Conservation (phyloP, 164 flowering plant species). For the Pachysandra terminalis region DNA sequence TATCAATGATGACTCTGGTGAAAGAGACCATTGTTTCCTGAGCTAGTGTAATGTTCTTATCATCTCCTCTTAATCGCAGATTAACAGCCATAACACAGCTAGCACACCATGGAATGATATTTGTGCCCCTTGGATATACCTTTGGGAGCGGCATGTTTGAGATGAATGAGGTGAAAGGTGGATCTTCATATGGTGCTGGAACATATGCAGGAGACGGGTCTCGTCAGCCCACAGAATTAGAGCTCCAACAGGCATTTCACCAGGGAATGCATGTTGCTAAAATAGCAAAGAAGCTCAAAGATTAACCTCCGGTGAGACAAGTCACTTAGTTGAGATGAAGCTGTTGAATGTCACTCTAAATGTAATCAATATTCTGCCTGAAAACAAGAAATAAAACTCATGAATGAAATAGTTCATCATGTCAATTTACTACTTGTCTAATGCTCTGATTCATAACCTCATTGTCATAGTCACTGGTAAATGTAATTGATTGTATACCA, state of each 20-base stretch:
- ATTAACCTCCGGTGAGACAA: neutral
- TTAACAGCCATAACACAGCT: slow-evolving; percentile 67
- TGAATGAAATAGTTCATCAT: too few species aligned
- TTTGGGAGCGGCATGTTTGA: slow-evolving; percentile 79
- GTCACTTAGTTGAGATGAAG: too few species aligned
- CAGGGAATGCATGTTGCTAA: slow-evolving; percentile 77
- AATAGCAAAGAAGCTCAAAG: slow-evolving; percentile 58
- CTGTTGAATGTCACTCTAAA: too few species aligned
- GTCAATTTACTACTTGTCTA: too few species aligned
- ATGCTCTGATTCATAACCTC: too few species aligned
- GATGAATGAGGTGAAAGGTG: slow-evolving; percentile 74
- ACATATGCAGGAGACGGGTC: slow-evolving; percentile 78
- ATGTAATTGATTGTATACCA: too few species aligned
- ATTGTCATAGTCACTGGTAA: too few species aligned
- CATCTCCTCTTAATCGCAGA: slow-evolving; percentile 28
- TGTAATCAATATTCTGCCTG: too few species aligned
- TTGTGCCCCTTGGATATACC: slow-evolving; percentile 80
- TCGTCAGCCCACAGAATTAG: slow-evolving; percentile 62
- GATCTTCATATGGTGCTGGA: slow-evolving; percentile 80
- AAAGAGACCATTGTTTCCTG: neutral
- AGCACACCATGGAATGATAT: slow-evolving; percentile 83
- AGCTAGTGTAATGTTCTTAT: neutral
- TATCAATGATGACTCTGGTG: neutral
- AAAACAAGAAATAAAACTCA: too few species aligned
- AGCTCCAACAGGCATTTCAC: slow-evolving; percentile 75